Conservation (phyloP, 2,329 filamentous ascomycete species). For the Alternaria burnsii region DNA sequence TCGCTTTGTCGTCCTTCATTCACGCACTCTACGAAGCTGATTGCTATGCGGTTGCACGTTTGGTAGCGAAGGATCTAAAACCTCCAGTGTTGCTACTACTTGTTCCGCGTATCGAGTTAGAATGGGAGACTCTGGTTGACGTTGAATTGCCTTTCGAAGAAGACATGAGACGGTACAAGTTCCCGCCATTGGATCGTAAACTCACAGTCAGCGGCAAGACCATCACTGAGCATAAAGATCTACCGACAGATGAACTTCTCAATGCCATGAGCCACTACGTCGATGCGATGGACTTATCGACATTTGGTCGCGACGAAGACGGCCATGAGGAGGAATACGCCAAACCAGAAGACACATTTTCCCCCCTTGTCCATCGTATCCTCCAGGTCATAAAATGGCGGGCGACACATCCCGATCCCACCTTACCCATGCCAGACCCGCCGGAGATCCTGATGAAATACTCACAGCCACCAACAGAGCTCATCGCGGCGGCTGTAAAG, state of each 20-base stretch:
- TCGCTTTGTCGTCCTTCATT: constrained; percentile 88
- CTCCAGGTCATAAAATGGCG: constrained; percentile 85
- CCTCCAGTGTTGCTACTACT: constrained; percentile 80
- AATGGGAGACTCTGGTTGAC: constrained; percentile 87
- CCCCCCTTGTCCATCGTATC: constrained; percentile 85
- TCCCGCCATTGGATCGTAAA: constrained; percentile 87
- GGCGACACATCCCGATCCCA: constrained; percentile 77
- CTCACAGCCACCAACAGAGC: constrained; percentile 73
- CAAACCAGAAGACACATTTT: constrained; percentile 81
- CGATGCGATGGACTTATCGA: constrained; percentile 87
- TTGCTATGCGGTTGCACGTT: constrained; percentile 83
- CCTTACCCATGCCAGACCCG: constrained; percentile 62
- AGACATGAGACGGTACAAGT: constrained; percentile 88
- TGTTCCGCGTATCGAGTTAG: constrained; percentile 78
- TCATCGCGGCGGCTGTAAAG: constrained; percentile 67
- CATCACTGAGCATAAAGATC: constrained; percentile 81
- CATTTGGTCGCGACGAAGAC: constrained; percentile 75
- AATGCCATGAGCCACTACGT: constrained; percentile 91
- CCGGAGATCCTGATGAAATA: constrained; percentile 69
- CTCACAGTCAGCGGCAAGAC: constrained; percentile 85
- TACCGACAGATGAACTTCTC: constrained; percentile 78
- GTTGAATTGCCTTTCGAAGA: constrained; percentile 92
- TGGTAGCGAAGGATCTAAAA: constrained; percentile 85
- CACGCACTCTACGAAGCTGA: constrained; percentile 86
- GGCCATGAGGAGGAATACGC: constrained; percentile 73